phyloP scores from a whole-genome alignment of 805 yeast species.

The Metschnikowia henanensis region DNA sequence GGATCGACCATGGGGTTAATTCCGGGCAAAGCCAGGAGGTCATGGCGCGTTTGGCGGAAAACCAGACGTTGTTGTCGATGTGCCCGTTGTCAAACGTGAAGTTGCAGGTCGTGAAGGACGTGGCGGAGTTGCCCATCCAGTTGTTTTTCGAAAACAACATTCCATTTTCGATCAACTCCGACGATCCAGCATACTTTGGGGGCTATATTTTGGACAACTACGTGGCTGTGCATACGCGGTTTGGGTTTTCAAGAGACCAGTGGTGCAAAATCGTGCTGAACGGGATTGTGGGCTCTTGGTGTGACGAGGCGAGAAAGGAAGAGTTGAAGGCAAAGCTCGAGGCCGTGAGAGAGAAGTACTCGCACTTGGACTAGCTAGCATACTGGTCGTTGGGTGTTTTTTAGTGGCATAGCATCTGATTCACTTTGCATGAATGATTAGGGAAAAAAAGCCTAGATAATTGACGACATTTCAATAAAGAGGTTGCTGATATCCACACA shows the following conservation, averaged over 20 bases:
- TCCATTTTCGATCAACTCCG: conserved; percentile 71
- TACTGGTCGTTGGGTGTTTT: background rate
- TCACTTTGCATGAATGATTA: background rate
- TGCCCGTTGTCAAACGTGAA: conserved; percentile 81
- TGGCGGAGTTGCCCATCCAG: conserved; percentile 65
- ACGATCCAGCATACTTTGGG: conserved; percentile 65
- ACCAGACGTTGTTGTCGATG: conserved; percentile 60
- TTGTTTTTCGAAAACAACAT: conserved; percentile 60
- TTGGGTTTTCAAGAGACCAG: conserved; percentile 57
- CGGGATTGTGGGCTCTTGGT: conserved; percentile 75
- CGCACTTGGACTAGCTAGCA: conserved; percentile 7
- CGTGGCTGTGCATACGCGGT: conserved; percentile 60
- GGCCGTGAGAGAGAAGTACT: conserved; percentile 40
- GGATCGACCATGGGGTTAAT: conserved; percentile 83
- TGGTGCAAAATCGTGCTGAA: conserved; percentile 68
- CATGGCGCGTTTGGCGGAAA: conserved; percentile 54
- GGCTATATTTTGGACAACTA: conserved; percentile 83
- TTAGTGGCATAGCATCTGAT: background rate
- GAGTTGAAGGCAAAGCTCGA: conserved; percentile 48
- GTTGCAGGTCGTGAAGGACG: conserved; percentile 69
- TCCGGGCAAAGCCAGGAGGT: conserved; percentile 54
- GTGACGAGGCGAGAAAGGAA: conserved; percentile 54
- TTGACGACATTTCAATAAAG: no score
- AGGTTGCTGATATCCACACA: no score
- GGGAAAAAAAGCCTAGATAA: no score